These are phyloP conservation scores for Strobilomyces echinocephalus DNA, from an alignment of 768 basidiomycete genomes.

Conservation along the genomic window DNA sequence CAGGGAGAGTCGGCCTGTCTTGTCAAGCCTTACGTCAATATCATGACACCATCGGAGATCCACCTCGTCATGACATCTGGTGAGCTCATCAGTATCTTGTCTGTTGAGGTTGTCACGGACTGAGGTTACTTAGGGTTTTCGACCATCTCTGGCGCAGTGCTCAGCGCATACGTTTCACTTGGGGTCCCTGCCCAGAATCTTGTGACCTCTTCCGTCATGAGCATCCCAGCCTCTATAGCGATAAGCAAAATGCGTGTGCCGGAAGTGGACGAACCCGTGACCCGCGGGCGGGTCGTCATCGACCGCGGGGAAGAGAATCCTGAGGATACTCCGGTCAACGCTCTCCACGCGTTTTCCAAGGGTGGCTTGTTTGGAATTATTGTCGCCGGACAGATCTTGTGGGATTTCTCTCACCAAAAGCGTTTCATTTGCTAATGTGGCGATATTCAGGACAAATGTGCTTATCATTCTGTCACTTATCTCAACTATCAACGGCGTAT, in stretches of 20 bases:
- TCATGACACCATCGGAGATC: conserved; percentile 84
- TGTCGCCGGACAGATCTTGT: conserved; percentile 87
- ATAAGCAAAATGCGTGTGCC: conserved; percentile 87
- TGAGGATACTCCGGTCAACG: conserved; percentile 62
- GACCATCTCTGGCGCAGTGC: conserved; percentile 87
- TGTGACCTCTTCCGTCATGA: conserved; percentile 89
- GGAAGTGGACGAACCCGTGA: conserved; percentile 81
- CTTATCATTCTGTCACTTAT: conserved; percentile 82
- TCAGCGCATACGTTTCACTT: conserved; percentile 75
- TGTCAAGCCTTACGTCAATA: conserved; percentile 76
- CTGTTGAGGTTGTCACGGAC: conserved; percentile 2
- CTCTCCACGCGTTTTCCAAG: conserved; percentile 82
- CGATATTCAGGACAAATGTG: conserved; percentile 60
- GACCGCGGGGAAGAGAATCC: conserved; percentile 66
- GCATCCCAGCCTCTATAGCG: conserved; percentile 89
- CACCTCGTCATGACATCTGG: conserved; percentile 87
- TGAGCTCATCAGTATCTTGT: conserved; percentile 9
- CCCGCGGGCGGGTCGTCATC: conserved; percentile 73
- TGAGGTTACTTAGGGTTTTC: conserved; percentile 53
- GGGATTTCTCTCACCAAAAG: conserved; percentile 21
- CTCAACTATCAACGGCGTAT: conserved; percentile 73
- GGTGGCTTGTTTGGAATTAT: conserved; percentile 82
- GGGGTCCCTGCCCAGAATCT: conserved; percentile 78
- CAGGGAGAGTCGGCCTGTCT: conserved; percentile 87
- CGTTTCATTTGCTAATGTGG: conserved; percentile 6